phyloP scores from a whole-genome alignment of 495 filamentous ascomycete genomes.

The Tuber borchii region DNA sequence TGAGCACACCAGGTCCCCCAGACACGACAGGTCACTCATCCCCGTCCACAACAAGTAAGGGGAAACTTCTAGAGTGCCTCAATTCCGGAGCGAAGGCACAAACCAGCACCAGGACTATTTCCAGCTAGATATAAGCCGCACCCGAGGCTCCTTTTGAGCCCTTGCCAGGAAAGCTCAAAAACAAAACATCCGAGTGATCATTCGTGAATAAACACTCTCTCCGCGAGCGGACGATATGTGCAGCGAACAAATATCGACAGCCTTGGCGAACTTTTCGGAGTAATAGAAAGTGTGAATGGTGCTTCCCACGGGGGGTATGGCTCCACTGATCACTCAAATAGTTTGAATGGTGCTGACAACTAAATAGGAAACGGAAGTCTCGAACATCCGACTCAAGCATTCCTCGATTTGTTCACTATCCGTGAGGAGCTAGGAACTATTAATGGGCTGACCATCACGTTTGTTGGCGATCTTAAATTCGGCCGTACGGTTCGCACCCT shows the following conservation, averaged over 20 bases:
- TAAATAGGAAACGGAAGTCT: conserved; percentile 65
- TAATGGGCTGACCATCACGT: conserved; percentile 88
- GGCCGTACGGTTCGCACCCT: conserved; percentile 92
- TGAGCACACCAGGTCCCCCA: background rate
- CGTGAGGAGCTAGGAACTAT: conserved; percentile 94
- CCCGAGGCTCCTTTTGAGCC: background rate
- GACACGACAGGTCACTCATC: background rate
- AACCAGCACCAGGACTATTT: background rate
- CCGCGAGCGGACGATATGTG: background rate
- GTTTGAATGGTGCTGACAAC: conserved; percentile 12
- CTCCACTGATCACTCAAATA: background rate
- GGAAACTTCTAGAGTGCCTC: background rate
- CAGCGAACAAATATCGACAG: background rate
- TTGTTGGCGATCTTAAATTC: conserved; percentile 84
- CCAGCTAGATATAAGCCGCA: background rate
- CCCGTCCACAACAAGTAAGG: background rate
- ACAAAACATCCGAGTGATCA: background rate
- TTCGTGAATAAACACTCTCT: background rate
- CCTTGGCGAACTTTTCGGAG: background rate
- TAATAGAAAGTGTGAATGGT: background rate
- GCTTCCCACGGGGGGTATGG: conserved; percentile 39
- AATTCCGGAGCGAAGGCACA: background rate
- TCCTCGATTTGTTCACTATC: conserved; percentile 98
- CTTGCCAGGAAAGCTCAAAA: background rate
- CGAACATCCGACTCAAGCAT: conserved; percentile 95